Percentiles rank a stretch among this genome's conserved stretches.
Conservation (phyloP, 495 filamentous ascomycete genomes). For the Cercophora scortea region DNA sequence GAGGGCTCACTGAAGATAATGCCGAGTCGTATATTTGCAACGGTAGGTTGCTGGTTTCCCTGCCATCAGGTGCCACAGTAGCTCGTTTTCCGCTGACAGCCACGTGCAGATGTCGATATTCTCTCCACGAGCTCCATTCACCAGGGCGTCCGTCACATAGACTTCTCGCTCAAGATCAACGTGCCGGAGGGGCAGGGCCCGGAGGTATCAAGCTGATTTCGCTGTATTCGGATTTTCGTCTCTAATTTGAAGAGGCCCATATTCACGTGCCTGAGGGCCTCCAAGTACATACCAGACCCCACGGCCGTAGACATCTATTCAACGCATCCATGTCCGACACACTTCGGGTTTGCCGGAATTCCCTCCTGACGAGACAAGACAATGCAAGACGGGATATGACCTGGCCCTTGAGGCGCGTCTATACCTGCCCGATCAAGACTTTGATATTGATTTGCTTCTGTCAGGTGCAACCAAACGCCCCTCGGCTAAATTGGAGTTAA, state of each 20-base stretch:
- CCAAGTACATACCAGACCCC: neutral
- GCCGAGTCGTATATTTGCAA: slow-evolving; percentile 71
- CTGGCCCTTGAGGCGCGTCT: no score
- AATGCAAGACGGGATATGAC: no score
- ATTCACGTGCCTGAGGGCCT: neutral
- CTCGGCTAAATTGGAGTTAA: no score
- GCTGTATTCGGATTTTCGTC: neutral
- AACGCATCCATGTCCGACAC: neutral
- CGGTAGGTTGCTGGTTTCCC: slow-evolving; percentile 31
- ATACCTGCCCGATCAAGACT: neutral
- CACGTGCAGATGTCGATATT: slow-evolving; percentile 70
- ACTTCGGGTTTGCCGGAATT: neutral
- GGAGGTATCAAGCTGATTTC: slow-evolving; percentile 14
- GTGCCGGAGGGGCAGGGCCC: slow-evolving; percentile 20
- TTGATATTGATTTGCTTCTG: neutral
- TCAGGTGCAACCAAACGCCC: neutral
- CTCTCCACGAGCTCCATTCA: slow-evolving; percentile 94
- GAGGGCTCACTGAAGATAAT: slow-evolving; percentile 81
- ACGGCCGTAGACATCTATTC: neutral
- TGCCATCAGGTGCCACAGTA: no score
- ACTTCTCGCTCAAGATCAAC: slow-evolving; percentile 89
- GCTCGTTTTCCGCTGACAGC: no score
- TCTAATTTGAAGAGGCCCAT: neutral
- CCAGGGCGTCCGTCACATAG: slow-evolving; percentile 85
- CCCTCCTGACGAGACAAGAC: neutral